These are phyloP conservation scores for Tanacetum coccineum DNA, from an alignment of 129 eudicot genomes.

Conservation along the genomic window DNA sequence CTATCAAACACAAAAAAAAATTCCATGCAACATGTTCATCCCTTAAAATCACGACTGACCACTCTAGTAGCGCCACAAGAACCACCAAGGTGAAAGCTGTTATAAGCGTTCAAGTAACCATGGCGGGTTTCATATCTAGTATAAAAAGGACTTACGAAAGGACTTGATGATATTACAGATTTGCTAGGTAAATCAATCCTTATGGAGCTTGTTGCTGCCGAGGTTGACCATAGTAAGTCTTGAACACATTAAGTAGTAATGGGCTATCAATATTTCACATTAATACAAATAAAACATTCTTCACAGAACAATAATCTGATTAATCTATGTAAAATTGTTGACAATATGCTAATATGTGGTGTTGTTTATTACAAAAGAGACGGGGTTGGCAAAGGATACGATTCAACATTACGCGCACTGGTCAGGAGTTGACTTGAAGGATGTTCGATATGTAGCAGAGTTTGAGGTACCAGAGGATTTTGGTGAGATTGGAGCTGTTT, in stretches of 20 bases:
- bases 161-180: conserved; percentile 46
- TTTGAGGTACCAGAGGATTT: conserved; percentile 40
- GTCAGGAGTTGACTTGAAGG: conserved; percentile 17
- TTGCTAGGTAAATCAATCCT: conserved; percentile 50
- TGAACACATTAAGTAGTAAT: background rate
- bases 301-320: too few relatives aligned
- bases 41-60: conserved; percentile 2
- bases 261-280: background rate
- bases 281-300: too few relatives aligned
- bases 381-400: conserved; percentile 38
- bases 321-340: too few relatives aligned
- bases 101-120: conserved; percentile 35
- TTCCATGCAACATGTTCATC: conserved; percentile 16
- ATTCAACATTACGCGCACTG: conserved; percentile 41
- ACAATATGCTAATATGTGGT: too few relatives aligned
- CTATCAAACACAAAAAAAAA: background rate
- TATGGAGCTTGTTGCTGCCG: conserved; percentile 62
- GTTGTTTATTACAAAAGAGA: conserved; percentile 22
- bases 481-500: conserved; percentile 67
- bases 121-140: conserved; percentile 42
- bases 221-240: conserved; percentile 51
- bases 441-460: conserved; percentile 31
- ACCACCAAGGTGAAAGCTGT: conserved; percentile 34
- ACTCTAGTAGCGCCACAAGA: background rate
- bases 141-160: conserved; percentile 33